These are phyloP conservation scores for Pleurotus ostreatus DNA, from an alignment of 768 basidiomycete genomes.

Conservation along the genomic window DNA sequence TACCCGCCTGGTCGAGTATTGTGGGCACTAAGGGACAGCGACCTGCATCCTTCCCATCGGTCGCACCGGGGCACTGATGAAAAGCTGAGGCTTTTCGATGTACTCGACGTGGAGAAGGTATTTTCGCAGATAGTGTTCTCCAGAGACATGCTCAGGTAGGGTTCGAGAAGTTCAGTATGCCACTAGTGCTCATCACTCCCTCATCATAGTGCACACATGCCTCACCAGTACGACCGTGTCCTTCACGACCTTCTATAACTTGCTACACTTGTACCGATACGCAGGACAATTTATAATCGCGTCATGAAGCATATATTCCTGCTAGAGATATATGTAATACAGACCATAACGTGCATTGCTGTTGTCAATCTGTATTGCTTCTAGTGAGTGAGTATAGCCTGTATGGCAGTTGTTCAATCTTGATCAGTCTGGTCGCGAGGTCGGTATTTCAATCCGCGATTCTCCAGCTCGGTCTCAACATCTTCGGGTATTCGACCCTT, in stretches of 20 bases:
- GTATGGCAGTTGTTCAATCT: slow-evolving; percentile 35
- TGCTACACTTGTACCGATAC: background rate
- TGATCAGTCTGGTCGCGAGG: slow-evolving; percentile 77
- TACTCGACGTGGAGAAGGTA: slow-evolving; percentile 69
- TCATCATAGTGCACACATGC: slow-evolving; percentile 59
- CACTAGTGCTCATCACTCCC: slow-evolving; percentile 4
- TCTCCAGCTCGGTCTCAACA: slow-evolving; percentile 76
- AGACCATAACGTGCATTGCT: background rate
- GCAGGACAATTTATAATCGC: background rate
- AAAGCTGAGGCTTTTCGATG: slow-evolving; percentile 72
- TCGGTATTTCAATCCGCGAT: slow-evolving; percentile 78
- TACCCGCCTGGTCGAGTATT: slow-evolving; percentile 76
- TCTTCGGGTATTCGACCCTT: slow-evolving; percentile 84
- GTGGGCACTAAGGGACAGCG: slow-evolving; percentile 75
- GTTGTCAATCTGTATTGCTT: no score
- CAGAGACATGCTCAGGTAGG: slow-evolving; percentile 76
- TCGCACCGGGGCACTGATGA: slow-evolving; percentile 20
- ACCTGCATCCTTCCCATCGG: slow-evolving; percentile 59
- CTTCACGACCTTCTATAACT: slow-evolving; percentile 62
- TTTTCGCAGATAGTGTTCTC: slow-evolving; percentile 82
- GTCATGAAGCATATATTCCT: background rate
- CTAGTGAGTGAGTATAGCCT: no score
- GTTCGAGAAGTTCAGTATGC: slow-evolving; percentile 6
- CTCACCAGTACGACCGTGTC: slow-evolving; percentile 76
- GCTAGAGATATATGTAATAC: background rate